Evolutionary conservation across 441 rosid genomes (phyloP), one percentile per base, ranked within the genome.

Genomic region (Arabidopsis lyrata): DNA sequence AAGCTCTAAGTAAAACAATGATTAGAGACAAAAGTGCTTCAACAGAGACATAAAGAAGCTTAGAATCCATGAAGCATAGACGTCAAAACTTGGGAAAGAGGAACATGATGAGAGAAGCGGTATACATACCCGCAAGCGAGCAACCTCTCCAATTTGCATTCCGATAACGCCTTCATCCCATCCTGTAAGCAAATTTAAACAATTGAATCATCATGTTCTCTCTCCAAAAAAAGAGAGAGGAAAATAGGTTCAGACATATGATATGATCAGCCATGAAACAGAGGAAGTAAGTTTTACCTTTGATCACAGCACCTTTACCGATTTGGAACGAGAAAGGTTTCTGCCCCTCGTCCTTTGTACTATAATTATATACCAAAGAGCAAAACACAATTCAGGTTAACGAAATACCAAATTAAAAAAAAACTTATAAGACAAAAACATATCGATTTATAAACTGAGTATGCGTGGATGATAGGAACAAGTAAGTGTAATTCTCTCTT

Each of bases 161-260:
- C 90, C 97, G 80, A 88, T 3, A 74, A 94, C 98, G 57, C 98
- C 98, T 86, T 91, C 98, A 85, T 94, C 98, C 97, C 97, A 91
- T 77, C 98, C 98, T 94, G 75, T 75, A 80, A 14, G 2, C 34
- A 50, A 55, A 29, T 8, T 45, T 10, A 55, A 53, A 54, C 66
- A 22, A n/a, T 53, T 31, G 27, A 45, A 42, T 29, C 31, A 53
- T 27, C 24, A 31, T 6, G 10, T 29, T 0, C 18, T 6, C 29
- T 20, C 32, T 2, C 24, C 48, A n/a, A 47, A 16, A 34, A 16
- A 50, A 18, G n/a, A 3, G 20, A 50, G 14, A 0, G 12, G 27
- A 4, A 20, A 31, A 67, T 2, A 32, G 12, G 27, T 10, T 11
- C 15, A 27, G 6, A 52, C 31, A 61, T n/a, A 52, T 24, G 49